Percentiles rank a stretch among this genome's conserved stretches.
Evolutionary conservation across 1,139 yeast genomes (phyloP).

Genomic region (Geotrichum restrictum): DNA sequence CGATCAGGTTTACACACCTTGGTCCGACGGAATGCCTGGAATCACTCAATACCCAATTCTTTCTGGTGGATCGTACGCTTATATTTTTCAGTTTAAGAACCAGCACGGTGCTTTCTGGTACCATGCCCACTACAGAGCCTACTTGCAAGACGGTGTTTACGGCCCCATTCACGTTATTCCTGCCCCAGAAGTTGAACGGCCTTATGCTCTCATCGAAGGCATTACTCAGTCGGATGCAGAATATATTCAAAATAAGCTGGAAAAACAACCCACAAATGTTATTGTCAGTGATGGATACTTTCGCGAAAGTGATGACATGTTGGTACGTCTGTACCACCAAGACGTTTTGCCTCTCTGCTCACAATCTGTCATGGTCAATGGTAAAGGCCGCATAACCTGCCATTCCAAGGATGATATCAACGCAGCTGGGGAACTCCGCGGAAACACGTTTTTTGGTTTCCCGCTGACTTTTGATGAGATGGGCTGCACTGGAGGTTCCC

Average conservation of each 20-base stretch:
- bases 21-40: slow-evolving; percentile 43
- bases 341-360: slow-evolving; percentile 42
- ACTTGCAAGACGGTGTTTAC: slow-evolving; percentile 40
- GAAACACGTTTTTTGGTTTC: slow-evolving; percentile 1
- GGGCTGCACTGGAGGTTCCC: slow-evolving; percentile 19
- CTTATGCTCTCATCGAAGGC: slow-evolving; percentile 29
- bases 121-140: slow-evolving; percentile 42
- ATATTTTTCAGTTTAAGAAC: slow-evolving; percentile 34
- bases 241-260: slow-evolving; percentile 29
- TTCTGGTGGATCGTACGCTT: slow-evolving; percentile 36
- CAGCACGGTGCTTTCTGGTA: slow-evolving; percentile 43
- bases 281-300: slow-evolving; percentile 33
- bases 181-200: slow-evolving; percentile 6
- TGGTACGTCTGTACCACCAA: slow-evolving; percentile 34
- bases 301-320: slow-evolving; percentile 18
- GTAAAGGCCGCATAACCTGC: slow-evolving; percentile 40
- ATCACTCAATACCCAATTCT: slow-evolving; percentile 39
- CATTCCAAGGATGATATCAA: slow-evolving; percentile 25
- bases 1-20: slow-evolving; percentile 39
- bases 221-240: slow-evolving; percentile 33
- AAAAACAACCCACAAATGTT: slow-evolving; percentile 32
- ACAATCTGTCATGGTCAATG: slow-evolving; percentile 39
- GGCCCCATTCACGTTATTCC: slow-evolving; percentile 29
- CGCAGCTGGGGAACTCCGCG: slow-evolving; percentile 19
- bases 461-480: slow-evolving; percentile 20